Evolutionary conservation across 257 asterid genomes (phyloP).

Genomic region (Solanum pimpinellifolium): DNA sequence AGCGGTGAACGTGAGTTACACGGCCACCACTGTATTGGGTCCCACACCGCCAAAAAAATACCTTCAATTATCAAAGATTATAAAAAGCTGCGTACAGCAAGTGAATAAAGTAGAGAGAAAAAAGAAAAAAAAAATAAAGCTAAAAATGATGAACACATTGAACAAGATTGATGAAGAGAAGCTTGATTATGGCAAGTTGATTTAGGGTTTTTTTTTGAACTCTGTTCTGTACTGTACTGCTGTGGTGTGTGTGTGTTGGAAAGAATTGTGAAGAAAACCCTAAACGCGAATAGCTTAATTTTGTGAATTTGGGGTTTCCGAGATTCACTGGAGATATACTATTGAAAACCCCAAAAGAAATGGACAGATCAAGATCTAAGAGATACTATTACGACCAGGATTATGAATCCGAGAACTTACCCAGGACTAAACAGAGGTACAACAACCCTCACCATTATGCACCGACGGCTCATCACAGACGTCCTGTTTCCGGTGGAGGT

Average conservation of each 20-base stretch:
- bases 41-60: not conserved
- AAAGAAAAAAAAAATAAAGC: accelerated
- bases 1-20: not conserved
- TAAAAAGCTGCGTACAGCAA: not conserved
- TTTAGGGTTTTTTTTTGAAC: not conserved
- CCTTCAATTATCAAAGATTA: not conserved
- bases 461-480: conserved; percentile 1
- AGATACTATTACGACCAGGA: conserved; percentile 70
- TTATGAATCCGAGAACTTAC: conserved; percentile 55
- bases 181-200: not conserved
- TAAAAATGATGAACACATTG: not conserved
- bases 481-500: conserved; percentile 6
- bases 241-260: not conserved
- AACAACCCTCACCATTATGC: conserved; percentile 2
- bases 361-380: conserved; percentile 92
- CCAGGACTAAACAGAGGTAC: conserved; percentile 12
- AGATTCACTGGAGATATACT: not conserved
- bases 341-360: conserved; percentile 1
- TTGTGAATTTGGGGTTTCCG: not conserved
- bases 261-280: not conserved
- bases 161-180: not conserved
- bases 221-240: not conserved
- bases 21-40: not conserved
- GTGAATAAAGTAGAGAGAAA: not conserved
- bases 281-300: not conserved